These are phyloP conservation scores for Dalechampia spathulata DNA, from an alignment of 441 rosid genomes.

Conservation along the genomic window DNA sequence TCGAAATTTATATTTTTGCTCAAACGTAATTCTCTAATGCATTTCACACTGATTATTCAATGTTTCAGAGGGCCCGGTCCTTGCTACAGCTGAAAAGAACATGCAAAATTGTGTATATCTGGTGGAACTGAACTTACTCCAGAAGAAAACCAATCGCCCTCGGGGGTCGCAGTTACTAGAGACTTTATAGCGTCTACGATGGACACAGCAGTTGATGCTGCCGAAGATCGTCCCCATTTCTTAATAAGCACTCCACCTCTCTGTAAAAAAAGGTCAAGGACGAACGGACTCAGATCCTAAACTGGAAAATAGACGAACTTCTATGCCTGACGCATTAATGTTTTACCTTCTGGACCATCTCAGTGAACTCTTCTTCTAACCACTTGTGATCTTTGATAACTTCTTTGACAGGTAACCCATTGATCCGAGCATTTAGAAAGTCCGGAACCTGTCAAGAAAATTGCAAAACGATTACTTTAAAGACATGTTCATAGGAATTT, in stretches of 20 bases:
- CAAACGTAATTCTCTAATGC: too few relatives aligned
- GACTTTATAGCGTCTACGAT: slow-evolving; percentile 87
- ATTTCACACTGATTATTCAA: too few relatives aligned
- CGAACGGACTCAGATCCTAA: not conserved
- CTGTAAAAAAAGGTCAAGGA: slow-evolving; percentile 29
- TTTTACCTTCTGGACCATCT: slow-evolving; percentile 75
- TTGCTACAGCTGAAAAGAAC: too few relatives aligned
- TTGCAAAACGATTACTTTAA: not conserved
- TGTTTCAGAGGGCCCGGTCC: too few relatives aligned
- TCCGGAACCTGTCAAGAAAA: slow-evolving; percentile 72
- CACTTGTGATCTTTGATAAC: slow-evolving; percentile 81
- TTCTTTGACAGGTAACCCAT: slow-evolving; percentile 78
- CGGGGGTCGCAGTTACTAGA: slow-evolving; percentile 76
- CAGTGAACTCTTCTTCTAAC: slow-evolving; percentile 94
- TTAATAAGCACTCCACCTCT: slow-evolving; percentile 86
- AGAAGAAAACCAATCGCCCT: slow-evolving; percentile 96
- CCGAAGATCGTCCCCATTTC: slow-evolving; percentile 99
- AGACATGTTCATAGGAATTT: not conserved
- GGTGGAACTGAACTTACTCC: slow-evolving; percentile 47
- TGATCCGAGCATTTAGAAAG: slow-evolving; percentile 79
- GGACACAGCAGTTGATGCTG: slow-evolving; percentile 92
- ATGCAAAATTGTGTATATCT: not conserved
- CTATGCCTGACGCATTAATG: not conserved
- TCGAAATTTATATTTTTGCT: too few relatives aligned
- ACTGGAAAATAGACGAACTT: not conserved